These are phyloP conservation scores for Sextonia rubra DNA, from an alignment of 164 flowering plant genomes.

Conservation along the genomic window DNA sequence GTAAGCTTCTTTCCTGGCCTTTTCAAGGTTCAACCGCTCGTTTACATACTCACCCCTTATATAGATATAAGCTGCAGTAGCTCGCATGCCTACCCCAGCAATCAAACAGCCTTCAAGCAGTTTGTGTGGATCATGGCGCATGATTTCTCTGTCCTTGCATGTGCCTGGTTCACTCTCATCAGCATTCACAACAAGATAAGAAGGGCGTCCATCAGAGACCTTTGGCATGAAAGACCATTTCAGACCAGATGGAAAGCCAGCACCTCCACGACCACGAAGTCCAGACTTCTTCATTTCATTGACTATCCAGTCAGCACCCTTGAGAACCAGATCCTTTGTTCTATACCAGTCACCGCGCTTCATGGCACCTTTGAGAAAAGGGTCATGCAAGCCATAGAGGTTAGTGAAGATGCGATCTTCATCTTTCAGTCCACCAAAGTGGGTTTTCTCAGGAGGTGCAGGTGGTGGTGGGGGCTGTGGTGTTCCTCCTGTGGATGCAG, in stretches of 20 bases:
- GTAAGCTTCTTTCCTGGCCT: slow-evolving; percentile 82
- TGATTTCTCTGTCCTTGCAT: slow-evolving; percentile 91
- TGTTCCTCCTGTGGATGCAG: slow-evolving; percentile 53
- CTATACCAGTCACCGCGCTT: slow-evolving; percentile 93
- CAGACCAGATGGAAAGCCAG: slow-evolving; percentile 97
- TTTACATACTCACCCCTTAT: slow-evolving; percentile 96
- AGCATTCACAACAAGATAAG: slow-evolving; percentile 95
- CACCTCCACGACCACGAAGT: slow-evolving; percentile 98
- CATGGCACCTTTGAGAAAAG: slow-evolving; percentile 94
- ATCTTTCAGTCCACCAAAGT: slow-evolving; percentile 92
- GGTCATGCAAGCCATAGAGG: slow-evolving; percentile 85
- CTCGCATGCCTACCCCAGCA: slow-evolving; percentile 97
- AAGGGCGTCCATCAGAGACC: slow-evolving; percentile 93
- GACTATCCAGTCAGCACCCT: slow-evolving; percentile 97
- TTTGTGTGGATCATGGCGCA: slow-evolving; percentile 98
- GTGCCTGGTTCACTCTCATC: slow-evolving; percentile 99
- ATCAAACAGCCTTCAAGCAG: slow-evolving; percentile 87
- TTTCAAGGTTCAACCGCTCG: slow-evolving; percentile 74
- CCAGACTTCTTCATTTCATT: slow-evolving; percentile 95
- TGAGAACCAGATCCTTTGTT: slow-evolving; percentile 85
- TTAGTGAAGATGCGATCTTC: slow-evolving; percentile 97
- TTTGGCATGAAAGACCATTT: slow-evolving; percentile 99
- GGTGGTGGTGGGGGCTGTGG: slow-evolving; percentile 96
- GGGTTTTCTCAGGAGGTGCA: slow-evolving; percentile 95
- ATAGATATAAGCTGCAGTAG: slow-evolving; percentile 85